Base-by-base conservation (phyloP, 2,329 filamentous ascomycete species). In the Penicillium italicum region DNA sequence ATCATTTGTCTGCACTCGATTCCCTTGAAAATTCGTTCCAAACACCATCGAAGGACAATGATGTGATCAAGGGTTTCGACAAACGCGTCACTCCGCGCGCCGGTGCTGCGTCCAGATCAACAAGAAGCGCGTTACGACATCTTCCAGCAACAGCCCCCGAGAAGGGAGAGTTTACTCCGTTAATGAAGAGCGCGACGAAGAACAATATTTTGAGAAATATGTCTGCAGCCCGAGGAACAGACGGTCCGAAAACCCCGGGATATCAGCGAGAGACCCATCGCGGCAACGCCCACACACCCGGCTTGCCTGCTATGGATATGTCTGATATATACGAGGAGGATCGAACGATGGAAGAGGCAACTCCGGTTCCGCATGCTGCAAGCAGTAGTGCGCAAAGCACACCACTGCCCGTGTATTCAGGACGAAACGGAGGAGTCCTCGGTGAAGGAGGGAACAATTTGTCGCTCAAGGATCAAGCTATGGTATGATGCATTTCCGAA, bases 381-480 rank as follows among this genome's bases (percentile, higher is more conserved):
- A 89, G 82, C 72, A 95, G 90, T 72, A 97, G 91, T 72, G 82
- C 83, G 38, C 85, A 89, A 61, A 91, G 90, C 59, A 97, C 94
- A 5, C 94, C 94, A 1, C 78, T 96, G 66, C 85, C 86, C 2
- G 80, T 87, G 56, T 77, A 90, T 33, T 82, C 86, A 6, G 82
- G 87, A 55, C 82, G 82, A 58, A 80, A 80, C 50, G 83, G 81
- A 50, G 87, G 85, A 0, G 83, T 90, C 5, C 75, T 96, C 36
- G 87, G 92, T 59, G 88, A 94, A 65, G 91, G 91, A 14, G 70
- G 72, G 20, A 96, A 97, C 66, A 88, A 95, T 69, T 82, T 97
- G 64, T 96, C 94, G 1, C 76, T 99, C 55, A 87, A 91, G 58
- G 94, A 99, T 70, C 94, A 99, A 73, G 94, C 97, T 74, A 91